Evolutionary conservation across 1,139 yeast species (phyloP).

Genomic region (Hyphopichia wangnamkhiaoensis): DNA sequence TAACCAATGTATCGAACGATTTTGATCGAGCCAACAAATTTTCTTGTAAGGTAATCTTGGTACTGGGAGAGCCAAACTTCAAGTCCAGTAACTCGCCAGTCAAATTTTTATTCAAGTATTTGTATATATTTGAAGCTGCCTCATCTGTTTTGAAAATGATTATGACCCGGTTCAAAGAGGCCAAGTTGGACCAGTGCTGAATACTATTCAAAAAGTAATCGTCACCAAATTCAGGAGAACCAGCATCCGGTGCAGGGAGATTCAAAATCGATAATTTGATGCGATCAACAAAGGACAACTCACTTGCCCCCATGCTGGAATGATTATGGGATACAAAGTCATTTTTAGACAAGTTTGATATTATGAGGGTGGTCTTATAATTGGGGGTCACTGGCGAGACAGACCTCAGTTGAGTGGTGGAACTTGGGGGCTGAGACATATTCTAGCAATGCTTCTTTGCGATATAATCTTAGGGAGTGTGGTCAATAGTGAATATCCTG

Average conservation of each 20-base stretch:
- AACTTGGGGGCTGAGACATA: too few species aligned
- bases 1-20: conserved; percentile 33
- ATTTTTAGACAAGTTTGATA: conserved; percentile 33
- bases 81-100: conserved; percentile 7
- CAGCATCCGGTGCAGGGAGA: conserved; percentile 12
- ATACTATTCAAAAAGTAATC: conserved; percentile 31
- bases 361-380: conserved; percentile 36
- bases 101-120: conserved; percentile 15
- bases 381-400: neutral
- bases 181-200: conserved; percentile 46
- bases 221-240: conserved; percentile 14
- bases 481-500: too few species aligned
- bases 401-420: too few species aligned
- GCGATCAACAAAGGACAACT: conserved; percentile 34
- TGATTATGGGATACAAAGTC: conserved; percentile 27
- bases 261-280: conserved; percentile 37
- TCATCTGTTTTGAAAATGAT: conserved; percentile 37
- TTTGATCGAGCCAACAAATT: conserved; percentile 41
- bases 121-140: conserved; percentile 28
- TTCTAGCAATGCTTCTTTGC: too few species aligned
- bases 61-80: conserved; percentile 14
- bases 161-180: conserved; percentile 43
- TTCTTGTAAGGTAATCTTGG: conserved; percentile 43
- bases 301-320: conserved; percentile 7
- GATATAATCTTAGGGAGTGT: too few species aligned